Evolutionary conservation across 768 basidiomycete genomes (phyloP).

Genomic region (Leccinum pellstonianum): DNA sequence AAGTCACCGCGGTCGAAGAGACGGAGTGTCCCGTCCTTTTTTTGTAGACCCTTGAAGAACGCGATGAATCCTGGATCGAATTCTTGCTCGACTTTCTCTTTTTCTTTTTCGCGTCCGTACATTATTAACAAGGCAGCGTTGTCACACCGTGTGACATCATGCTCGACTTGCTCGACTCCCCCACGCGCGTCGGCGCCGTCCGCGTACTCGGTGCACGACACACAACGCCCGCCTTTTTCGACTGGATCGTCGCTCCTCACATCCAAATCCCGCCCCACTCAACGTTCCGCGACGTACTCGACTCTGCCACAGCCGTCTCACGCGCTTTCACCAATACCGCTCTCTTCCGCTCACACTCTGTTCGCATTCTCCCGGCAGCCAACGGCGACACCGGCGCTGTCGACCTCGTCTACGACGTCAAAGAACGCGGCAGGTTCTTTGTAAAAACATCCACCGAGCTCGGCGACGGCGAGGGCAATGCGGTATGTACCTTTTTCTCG

Average conservation of each 20-base stretch:
- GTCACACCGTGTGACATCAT: slow-evolving; percentile 11
- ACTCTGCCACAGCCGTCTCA: slow-evolving; percentile 65
- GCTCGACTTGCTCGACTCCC: slow-evolving; percentile 47
- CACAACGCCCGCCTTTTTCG: slow-evolving; percentile 80
- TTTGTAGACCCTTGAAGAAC: slow-evolving; percentile 61
- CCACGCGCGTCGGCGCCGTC: slow-evolving; percentile 69
- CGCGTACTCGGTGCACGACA: slow-evolving; percentile 72
- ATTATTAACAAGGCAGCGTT: slow-evolving; percentile 39
- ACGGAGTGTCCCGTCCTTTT: slow-evolving; percentile 77
- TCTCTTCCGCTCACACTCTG: slow-evolving; percentile 69
- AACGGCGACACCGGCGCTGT: slow-evolving; percentile 61
- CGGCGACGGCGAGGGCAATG: slow-evolving; percentile 90
- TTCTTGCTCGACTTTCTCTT: slow-evolving; percentile 43
- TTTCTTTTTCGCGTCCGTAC: slow-evolving; percentile 47
- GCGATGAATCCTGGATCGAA: slow-evolving; percentile 71
- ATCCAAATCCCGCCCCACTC: slow-evolving; percentile 30
- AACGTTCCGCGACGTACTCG: slow-evolving; percentile 64
- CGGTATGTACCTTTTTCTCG: slow-evolving; percentile 52
- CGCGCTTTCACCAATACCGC: slow-evolving; percentile 69
- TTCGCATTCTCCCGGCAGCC: slow-evolving; percentile 57
- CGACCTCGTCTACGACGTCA: slow-evolving; percentile 76
- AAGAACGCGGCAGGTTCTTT: slow-evolving; percentile 74
- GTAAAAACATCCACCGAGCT: slow-evolving; percentile 86
- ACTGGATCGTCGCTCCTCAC: slow-evolving; percentile 71
- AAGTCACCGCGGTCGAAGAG: slow-evolving; percentile 84